phyloP scores from a whole-genome alignment of 768 basidiomycete species.

The Sporobolomyces phaffii region DNA sequence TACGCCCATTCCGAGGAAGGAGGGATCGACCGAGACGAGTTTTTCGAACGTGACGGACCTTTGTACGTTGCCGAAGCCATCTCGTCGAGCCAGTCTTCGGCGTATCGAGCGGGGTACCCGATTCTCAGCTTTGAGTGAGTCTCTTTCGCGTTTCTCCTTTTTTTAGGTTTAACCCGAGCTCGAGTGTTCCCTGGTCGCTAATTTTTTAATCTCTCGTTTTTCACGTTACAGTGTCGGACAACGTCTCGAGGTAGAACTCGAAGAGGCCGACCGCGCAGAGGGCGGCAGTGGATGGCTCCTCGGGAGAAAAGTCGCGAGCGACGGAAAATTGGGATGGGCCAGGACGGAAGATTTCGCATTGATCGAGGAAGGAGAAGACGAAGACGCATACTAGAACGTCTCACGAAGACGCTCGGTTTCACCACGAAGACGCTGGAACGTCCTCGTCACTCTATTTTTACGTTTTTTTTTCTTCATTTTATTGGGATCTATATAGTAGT shows the following conservation, averaged over 20 bases:
- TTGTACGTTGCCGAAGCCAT: slow-evolving; percentile 36
- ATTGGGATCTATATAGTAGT: neutral
- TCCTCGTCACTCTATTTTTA: no score
- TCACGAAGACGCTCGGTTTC: no score
- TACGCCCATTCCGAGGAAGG: slow-evolving; percentile 3
- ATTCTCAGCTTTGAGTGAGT: slow-evolving; percentile 23
- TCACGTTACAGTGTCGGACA: slow-evolving; percentile 6
- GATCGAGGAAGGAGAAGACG: slow-evolving; percentile 1
- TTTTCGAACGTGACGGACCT: slow-evolving; percentile 14
- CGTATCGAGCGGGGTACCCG: slow-evolving; percentile 22
- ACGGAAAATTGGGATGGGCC: slow-evolving; percentile 21
- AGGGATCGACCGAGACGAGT: slow-evolving; percentile 9
- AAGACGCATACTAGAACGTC: no score
- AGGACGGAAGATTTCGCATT: slow-evolving; percentile 31
- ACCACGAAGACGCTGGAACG: no score
- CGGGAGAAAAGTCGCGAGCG: slow-evolving; percentile 10
- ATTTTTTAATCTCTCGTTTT: neutral
- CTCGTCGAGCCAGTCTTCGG: neutral
- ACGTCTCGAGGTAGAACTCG: slow-evolving; percentile 23
- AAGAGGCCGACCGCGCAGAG: slow-evolving; percentile 33
- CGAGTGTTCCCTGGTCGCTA: no score
- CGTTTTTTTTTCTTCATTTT: neutral
- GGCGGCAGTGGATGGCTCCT: slow-evolving; percentile 37
- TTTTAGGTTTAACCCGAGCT: no score
- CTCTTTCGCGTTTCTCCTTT: neutral